Evolutionary conservation across 2,329 filamentous ascomycete genomes (phyloP).

Genomic region (Periconia digitata): DNA sequence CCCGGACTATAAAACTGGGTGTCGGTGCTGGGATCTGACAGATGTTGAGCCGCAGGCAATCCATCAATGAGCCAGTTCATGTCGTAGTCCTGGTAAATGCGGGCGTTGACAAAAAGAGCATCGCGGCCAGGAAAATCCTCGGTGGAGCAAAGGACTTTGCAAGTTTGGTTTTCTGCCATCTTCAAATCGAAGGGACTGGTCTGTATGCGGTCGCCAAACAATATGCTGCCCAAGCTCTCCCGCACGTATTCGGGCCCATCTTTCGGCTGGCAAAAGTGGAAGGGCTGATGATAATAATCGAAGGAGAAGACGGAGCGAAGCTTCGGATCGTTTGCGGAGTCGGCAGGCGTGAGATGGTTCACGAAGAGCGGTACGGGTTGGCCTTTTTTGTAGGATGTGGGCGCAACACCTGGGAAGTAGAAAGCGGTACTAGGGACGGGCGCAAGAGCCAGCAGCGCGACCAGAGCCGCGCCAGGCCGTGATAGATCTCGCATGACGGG

Average conservation of each 20-base stretch:
- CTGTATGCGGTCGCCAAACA: constrained; percentile 96
- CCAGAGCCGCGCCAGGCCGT: constrained; percentile 25
- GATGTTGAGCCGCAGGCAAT: constrained; percentile 83
- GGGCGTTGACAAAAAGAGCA: constrained; percentile 77
- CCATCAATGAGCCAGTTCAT: constrained; percentile 97
- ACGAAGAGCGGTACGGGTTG: constrained; percentile 85
- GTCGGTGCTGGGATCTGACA: constrained; percentile 73
- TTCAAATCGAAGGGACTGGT: constrained; percentile 90
- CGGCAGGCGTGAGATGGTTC: constrained; percentile 86
- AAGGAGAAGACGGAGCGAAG: constrained; percentile 92
- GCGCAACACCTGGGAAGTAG: constrained; percentile 94
- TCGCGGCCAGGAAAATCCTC: constrained; percentile 66
- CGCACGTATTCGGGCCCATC: constrained; percentile 76
- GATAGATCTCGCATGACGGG: constrained; percentile 33
- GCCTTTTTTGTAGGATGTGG: constrained; percentile 82
- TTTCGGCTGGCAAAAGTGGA: constrained; percentile 84
- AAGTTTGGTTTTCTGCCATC: constrained; percentile 86
- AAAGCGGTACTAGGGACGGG: constrained; percentile 63
- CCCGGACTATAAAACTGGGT: constrained; percentile 88
- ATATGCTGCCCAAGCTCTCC: constrained; percentile 90
- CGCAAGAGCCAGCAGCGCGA: constrained; percentile 40
- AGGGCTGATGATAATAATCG: constrained; percentile 89
- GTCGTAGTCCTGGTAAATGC: constrained; percentile 84
- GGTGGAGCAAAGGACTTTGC: constrained; percentile 74
- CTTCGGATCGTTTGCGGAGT: constrained; percentile 73